Percentiles rank a stretch among this genome's conserved stretches.
Evolutionary conservation across 2,329 filamentous ascomycete genomes (phyloP).

Genomic region (Monosporascus sp.): DNA sequence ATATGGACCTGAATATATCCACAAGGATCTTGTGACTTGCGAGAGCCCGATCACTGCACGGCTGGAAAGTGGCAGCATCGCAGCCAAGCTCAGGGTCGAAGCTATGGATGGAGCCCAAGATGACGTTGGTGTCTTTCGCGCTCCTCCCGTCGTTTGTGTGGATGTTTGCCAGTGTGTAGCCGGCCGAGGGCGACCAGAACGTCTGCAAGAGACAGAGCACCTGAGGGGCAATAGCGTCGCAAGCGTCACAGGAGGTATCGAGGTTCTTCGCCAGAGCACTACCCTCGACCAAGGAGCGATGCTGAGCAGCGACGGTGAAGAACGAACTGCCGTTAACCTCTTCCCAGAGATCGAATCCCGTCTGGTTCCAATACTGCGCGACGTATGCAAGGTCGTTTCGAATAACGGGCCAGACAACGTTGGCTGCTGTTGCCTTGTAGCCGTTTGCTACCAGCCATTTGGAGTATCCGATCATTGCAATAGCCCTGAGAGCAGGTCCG

Average conservation of each 20-base stretch:
- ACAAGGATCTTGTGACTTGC: constrained; percentile 72
- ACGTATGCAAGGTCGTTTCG: constrained; percentile 73
- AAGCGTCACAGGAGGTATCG: constrained; percentile 55
- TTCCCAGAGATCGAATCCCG: constrained; percentile 77
- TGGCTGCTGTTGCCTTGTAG: constrained; percentile 49
- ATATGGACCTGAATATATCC: constrained; percentile 68
- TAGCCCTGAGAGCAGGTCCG: constrained; percentile 71
- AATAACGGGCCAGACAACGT: constrained; percentile 67
- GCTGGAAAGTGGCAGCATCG: constrained; percentile 70
- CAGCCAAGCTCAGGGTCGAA: constrained; percentile 65
- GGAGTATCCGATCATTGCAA: constrained; percentile 65
- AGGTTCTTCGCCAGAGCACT: constrained; percentile 59
- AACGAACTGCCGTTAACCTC: constrained; percentile 73
- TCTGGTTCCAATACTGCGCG: constrained; percentile 63
- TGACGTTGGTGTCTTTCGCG: constrained; percentile 67
- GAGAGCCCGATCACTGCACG: constrained; percentile 64
- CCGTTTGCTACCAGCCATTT: constrained; percentile 67
- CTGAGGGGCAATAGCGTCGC: constrained; percentile 60
- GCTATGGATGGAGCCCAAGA: constrained; percentile 60
- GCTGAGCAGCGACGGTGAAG: constrained; percentile 67
- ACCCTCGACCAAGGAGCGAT: constrained; percentile 66
- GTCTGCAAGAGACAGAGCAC: constrained; percentile 68
- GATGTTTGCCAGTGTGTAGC: constrained; percentile 66
- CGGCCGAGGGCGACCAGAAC: constrained; percentile 61
- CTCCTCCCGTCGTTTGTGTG: constrained; percentile 55